Percentiles rank a stretch among this genome's conserved stretches.
Evolutionary conservation across 1,139 yeast species (phyloP).

Genomic region (Hanseniaspora gamundiae): DNA sequence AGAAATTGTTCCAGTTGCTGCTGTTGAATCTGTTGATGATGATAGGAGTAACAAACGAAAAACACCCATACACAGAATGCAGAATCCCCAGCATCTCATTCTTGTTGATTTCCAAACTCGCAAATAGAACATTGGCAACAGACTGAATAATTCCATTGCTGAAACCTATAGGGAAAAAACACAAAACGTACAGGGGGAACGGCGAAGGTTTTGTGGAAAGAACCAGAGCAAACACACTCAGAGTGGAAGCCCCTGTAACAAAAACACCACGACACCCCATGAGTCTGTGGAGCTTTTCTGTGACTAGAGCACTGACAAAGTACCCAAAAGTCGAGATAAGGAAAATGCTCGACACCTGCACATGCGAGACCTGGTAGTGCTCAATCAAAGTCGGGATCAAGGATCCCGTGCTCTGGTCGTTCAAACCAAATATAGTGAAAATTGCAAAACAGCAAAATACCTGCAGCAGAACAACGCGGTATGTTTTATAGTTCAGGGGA

Average conservation of each 20-base stretch:
- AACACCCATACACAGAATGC: slow-evolving; percentile 60
- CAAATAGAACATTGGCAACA: slow-evolving; percentile 46
- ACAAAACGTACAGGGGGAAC: slow-evolving; percentile 27
- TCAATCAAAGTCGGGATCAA: slow-evolving; percentile 20
- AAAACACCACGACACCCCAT: slow-evolving; percentile 22
- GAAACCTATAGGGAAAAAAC: slow-evolving; percentile 37
- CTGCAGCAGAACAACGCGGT: slow-evolving; percentile 18
- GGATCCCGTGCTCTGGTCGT: slow-evolving; percentile 24
- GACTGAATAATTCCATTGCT: slow-evolving; percentile 55
- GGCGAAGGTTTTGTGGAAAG: slow-evolving; percentile 16
- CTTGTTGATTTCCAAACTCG: slow-evolving; percentile 42
- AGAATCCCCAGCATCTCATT: slow-evolving; percentile 48
- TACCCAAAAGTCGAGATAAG: slow-evolving; percentile 21
- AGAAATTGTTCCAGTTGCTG: slow-evolving; percentile 22
- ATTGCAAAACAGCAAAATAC: slow-evolving; percentile 17
- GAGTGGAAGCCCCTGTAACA: slow-evolving; percentile 12
- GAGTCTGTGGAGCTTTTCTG: slow-evolving; percentile 17
- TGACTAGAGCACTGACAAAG: slow-evolving; percentile 18
- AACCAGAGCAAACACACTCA: slow-evolving; percentile 11
- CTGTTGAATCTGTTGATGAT: slow-evolving; percentile 35
- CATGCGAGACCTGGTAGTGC: slow-evolving; percentile 17
- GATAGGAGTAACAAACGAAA: slow-evolving; percentile 56
- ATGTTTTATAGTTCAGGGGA: slow-evolving; percentile 8
- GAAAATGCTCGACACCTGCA: slow-evolving; percentile 19
- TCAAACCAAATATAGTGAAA: slow-evolving; percentile 23